Evolutionary conservation across 139 green algal species (phyloP).

Genomic region (Chlorella sp.): DNA sequence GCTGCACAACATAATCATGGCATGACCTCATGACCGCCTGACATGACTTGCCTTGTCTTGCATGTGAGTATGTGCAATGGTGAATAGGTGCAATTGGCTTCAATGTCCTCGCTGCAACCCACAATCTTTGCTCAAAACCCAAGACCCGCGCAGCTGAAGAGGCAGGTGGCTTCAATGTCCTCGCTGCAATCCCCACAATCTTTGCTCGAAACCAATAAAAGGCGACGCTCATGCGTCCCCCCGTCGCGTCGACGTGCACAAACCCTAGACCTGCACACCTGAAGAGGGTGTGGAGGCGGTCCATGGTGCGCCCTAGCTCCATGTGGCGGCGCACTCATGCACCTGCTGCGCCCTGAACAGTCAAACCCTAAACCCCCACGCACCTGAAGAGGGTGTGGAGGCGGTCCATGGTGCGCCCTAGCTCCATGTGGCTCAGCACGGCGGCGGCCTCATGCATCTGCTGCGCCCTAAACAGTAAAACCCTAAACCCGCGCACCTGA

Average conservation of each 20-base stretch:
- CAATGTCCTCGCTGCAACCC: too few species aligned
- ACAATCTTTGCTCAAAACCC: too few species aligned
- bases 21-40: too few species aligned
- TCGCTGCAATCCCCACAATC: too few species aligned
- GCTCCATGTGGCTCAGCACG: constrained; percentile 6
- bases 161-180: too few species aligned
- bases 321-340: background rate
- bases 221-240: background rate
- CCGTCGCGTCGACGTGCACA: background rate
- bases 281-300: background rate
- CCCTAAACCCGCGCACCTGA: constrained; percentile 12
- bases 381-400: constrained; percentile 15
- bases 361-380: background rate
- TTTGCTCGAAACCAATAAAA: background rate
- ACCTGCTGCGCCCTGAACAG: background rate
- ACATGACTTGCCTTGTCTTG: too few species aligned
- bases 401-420: background rate
- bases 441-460: background rate
- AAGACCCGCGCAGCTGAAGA: too few species aligned
- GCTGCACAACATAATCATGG: too few species aligned
- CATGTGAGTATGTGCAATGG: too few species aligned
- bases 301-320: background rate
- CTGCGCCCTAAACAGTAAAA: background rate
- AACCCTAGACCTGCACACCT: constrained; percentile 2
- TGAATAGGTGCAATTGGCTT: too few species aligned